Evolutionary conservation across 495 filamentous ascomycete genomes (phyloP), one percentile per base, ranked within the genome.

Genomic region (Penicillium longicatenatum): DNA sequence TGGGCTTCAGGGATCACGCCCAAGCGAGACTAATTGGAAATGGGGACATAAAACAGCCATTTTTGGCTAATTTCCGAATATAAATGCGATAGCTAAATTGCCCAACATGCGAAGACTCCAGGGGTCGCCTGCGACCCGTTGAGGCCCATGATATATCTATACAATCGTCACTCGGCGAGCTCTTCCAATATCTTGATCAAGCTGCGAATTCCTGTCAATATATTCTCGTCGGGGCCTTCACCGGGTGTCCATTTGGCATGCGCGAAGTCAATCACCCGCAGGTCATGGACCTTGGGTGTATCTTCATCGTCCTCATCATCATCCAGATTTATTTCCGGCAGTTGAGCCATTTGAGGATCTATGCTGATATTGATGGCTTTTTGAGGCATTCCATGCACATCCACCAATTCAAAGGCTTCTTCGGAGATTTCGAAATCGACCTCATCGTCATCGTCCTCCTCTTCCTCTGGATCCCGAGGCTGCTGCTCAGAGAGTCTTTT

Each of bases 211-310:
- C 94, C 94, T 21, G 75, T 74, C 26, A 98, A 75, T 11, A 82
- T 69, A 68, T 98, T 98, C 75, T 95, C 88, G 71, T 98, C 94
- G 1, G 90, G 89, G 0, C 93, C 94, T 61, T 88, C 71, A 7
- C 92, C 92, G 3, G 92, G 91, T 4, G 84, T 87, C 90, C 90
- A 98, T 26, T 76, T 73, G 19, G 94, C 93, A 75, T 98, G 94
- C 20, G 94, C 94, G 77, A 98, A 98, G 72, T 98, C 94, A 59
- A 98, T 98, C 62, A 98, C 74, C 67, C 95, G 94, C 54, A 97
- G 79, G 33, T 83, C 82, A 67, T 89, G 90, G 20, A 95, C 86
- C 63, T 86, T 86, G 0, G 90, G 91, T 19, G 82, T 69, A n/a
- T 79, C 76, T 5, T 84, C 79, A 47, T 89, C 88, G 0, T 89